Evolutionary conservation across 139 green algal species (phyloP), one percentile per base, ranked within the genome.

Genomic region (Chlamydomonas sp.): DNA sequence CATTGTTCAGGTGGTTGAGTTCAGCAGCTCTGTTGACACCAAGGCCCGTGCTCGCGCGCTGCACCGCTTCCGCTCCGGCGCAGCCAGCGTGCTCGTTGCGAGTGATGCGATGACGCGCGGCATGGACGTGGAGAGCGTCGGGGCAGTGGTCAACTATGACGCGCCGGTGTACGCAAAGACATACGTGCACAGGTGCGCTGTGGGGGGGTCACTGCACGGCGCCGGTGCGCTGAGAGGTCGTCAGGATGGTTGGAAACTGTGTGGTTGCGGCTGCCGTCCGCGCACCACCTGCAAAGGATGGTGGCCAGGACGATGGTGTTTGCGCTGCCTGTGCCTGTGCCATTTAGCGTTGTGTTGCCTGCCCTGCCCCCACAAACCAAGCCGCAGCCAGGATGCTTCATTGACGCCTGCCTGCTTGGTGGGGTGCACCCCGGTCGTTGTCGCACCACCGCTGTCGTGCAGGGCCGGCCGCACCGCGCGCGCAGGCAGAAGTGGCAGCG

Each of bases 71-170:
- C 66, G 67, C 1, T 34, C 66, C 60, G 81, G 85, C 39, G 5
- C 1, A 2, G 74, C 67, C 16, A 72, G 71, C 35, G 74, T 97
- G 60, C 74, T 97, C 39, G 89, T 97, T 6, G 85, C 84, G 3
- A 96, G 88, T 0, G 91, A 97, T 66, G 90, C 83, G 30, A 89
- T 95, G 85, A 90, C 91, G 2, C 79, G 91, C 0, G 91, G 91
- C 49, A 95, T 97, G 81, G 91, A 97, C 68, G 74, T 97, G 33
- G 69, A 73, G 35, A 68, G 48, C 10, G 74, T 94, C 1, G 48
- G 62, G 2, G 71, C 65, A 0, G 88, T 97, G 16, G 66, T 97
- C 10, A 96, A 94, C 73, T 97, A 96, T 66, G 91, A 97, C 59
- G 79, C 83, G 0, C 93, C 93, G 4, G 76, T 87, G 34, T 94